A percentile compares a stretch with the other conserved stretches of the same genome.
phyloP scores from a whole-genome alignment of 208 protist species.

The Crithidia mellificae region DNA sequence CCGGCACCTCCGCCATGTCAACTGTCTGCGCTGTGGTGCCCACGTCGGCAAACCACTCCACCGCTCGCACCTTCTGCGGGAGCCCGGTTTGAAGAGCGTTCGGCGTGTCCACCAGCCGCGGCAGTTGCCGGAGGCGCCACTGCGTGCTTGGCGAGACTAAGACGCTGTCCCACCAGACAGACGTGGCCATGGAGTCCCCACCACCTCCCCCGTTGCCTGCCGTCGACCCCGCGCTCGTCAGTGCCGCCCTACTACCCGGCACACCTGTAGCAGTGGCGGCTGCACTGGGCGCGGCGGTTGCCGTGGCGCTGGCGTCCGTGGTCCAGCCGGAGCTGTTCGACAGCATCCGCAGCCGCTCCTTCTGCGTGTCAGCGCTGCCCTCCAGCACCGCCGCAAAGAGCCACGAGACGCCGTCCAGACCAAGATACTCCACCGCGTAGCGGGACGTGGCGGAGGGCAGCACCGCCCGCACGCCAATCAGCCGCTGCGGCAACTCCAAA shows the following conservation, averaged over 20 bases:
- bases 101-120: not conserved
- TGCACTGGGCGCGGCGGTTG: not conserved
- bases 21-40: constrained; percentile 24
- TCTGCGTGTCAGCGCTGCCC: constrained; percentile 16
- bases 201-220: too few species aligned
- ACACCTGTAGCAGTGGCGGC: not conserved
- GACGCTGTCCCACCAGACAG: constrained; percentile 42
- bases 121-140: constrained; percentile 58
- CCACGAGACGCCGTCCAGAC: constrained; percentile 68
- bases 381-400: constrained; percentile 40
- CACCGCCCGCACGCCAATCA: constrained; percentile 49
- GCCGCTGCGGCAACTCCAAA: constrained; percentile 12
- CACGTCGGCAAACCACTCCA: constrained; percentile 58
- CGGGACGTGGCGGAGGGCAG: constrained; percentile 40
- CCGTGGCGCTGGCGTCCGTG: not conserved
- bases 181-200: not conserved
- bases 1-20: constrained; percentile 30
- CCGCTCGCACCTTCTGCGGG: constrained; percentile 5
- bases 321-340: constrained; percentile 6
- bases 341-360: not conserved
- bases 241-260: not conserved
- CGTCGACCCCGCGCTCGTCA: too few species aligned
- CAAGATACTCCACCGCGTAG: constrained; percentile 75
- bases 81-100: not conserved
- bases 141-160: constrained; percentile 37